These are phyloP conservation scores for Tricholoma sp. DNA, from an alignment of 768 basidiomycete genomes.

Conservation along the genomic window DNA sequence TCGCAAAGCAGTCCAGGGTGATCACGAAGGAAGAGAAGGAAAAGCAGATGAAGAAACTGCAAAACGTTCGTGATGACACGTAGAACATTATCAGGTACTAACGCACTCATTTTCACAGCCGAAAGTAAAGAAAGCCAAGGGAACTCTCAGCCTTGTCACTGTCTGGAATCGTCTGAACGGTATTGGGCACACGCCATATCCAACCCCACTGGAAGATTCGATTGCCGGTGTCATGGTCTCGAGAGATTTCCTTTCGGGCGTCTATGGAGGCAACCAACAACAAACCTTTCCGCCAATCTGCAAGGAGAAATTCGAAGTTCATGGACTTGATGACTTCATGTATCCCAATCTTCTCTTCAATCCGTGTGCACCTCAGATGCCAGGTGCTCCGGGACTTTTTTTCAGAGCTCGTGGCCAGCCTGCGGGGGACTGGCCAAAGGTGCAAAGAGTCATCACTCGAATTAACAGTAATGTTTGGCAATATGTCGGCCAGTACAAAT, in stretches of 20 bases:
- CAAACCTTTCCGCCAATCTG: conserved; percentile 11
- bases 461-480: conserved; percentile 29
- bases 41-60: not conserved
- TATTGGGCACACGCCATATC: not conserved
- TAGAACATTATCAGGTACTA: not conserved
- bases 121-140: not conserved
- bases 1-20: not conserved
- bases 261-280: conserved; percentile 8
- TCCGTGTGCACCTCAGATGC: conserved; percentile 22
- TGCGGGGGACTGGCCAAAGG: conserved; percentile 17
- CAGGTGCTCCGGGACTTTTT: conserved; percentile 27
- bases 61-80: not conserved
- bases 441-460: conserved; percentile 25
- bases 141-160: conserved; percentile 4
- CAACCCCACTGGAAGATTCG: conserved; percentile 1
- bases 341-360: conserved; percentile 21
- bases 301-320: conserved; percentile 11
- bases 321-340: conserved; percentile 26
- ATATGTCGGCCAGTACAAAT: conserved; percentile 29
- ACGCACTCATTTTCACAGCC: not conserved
- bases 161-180: conserved; percentile 6
- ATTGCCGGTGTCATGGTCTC: conserved; percentile 2
- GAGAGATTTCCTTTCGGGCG: conserved; percentile 1
- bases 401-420: conserved; percentile 5
- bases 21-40: not conserved